Base-by-base conservation (phyloP, 495 filamentous ascomycete genomes). In the Choiromyces venosus region DNA sequence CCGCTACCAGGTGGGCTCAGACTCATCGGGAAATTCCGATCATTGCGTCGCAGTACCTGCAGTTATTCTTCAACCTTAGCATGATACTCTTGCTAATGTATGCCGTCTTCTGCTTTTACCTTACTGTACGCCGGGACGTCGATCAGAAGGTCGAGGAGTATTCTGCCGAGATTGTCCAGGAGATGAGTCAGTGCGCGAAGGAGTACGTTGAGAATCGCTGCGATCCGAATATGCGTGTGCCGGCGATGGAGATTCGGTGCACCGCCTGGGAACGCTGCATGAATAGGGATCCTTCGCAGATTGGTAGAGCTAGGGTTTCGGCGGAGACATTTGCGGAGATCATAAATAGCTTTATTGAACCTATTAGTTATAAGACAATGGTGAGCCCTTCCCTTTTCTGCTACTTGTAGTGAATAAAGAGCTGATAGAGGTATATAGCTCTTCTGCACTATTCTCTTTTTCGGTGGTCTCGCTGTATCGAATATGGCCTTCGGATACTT, bases 201-300 rank as follows among this genome's bases (percentile, higher is more conserved):
- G 84, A 91, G 67, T 99, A 90, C 81, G 76, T 85, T 14, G 87
- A 89, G 44, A 99, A 99, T 76, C 83, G 83, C 33, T 99, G 95
- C 78, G 86, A 83, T 0, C 86, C 86, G 0, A 83, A 85, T 0
- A 84, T 82, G 37, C 85, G 91, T 25, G 82, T 91, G 1, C 94
- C 93, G 0, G 92, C 92, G 0, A 85, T 98, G 77, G 86, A 92
- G 77, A 83, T 78, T 0, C 82, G 88, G 6, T 99, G 95, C 80
- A 86, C 89, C 40, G 86, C 88, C 56, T 98, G 94, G 95, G 88
- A 90, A 71, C 83, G 83, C 5, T 99, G 95, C 81, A 97, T 97
- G 94, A 87, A 91, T 69, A 86, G 85, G 16, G 90, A 94, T 79
- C 87, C 91, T 21, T 81, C 84, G 21, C 86, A 86, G 70, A 87